phyloP scores from a whole-genome alignment of 2,329 filamentous ascomycete genomes.

The Pestalotiopsis sp. region DNA sequence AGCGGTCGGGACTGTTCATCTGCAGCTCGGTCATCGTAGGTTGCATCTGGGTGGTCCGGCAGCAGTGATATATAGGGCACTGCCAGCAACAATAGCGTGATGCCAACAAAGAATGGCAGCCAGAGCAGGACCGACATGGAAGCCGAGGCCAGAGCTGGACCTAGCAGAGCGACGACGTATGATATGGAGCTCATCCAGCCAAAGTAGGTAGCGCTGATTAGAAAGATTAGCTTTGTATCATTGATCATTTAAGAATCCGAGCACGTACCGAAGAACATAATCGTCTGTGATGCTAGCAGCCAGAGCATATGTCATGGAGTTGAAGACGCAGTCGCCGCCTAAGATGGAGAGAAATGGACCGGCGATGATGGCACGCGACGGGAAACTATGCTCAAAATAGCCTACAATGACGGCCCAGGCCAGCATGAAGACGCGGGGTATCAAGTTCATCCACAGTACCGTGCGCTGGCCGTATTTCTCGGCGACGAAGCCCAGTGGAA shows the following conservation, averaged over 20 bases:
- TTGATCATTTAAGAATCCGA: not conserved
- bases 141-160: conserved; percentile 47
- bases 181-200: conserved; percentile 52
- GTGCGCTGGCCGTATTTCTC: conserved; percentile 42
- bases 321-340: conserved; percentile 54
- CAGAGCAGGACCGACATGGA: conserved; percentile 46
- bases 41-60: conserved; percentile 19
- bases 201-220: conserved; percentile 47
- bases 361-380: conserved; percentile 40
- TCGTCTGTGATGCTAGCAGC: conserved; percentile 47
- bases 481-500: conserved; percentile 48
- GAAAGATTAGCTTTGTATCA: not conserved
- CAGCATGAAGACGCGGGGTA: conserved; percentile 43
- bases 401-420: conserved; percentile 42
- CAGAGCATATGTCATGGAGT: conserved; percentile 49
- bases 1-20: conserved; percentile 41
- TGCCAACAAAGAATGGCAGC: conserved; percentile 47
- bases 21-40: conserved; percentile 1
- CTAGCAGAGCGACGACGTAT: conserved; percentile 48
- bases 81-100: conserved; percentile 36
- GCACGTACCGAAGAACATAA: conserved; percentile 35
- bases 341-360: conserved; percentile 46
- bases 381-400: conserved; percentile 38
- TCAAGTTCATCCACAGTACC: conserved; percentile 46
- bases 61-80: conserved; percentile 34